Conservation (phyloP, 352 stramenopile genomes). For the Globisporangium apiculatum region DNA sequence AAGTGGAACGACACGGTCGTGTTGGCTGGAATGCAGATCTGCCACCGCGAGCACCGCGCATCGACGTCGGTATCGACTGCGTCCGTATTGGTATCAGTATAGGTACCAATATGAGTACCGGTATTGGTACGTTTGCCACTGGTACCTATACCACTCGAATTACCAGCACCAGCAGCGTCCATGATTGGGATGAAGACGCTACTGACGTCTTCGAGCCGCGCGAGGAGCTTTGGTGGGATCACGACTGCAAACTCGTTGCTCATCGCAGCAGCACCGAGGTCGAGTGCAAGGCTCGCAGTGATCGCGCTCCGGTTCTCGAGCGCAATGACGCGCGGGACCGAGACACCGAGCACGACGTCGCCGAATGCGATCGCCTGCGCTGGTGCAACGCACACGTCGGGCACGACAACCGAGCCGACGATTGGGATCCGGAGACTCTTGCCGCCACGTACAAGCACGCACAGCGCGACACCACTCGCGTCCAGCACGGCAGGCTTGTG, state of each 20-base stretch:
- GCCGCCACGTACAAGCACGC: constrained; percentile 68
- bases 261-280: constrained; percentile 37
- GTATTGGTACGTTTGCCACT: not conserved
- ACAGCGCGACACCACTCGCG: constrained; percentile 23
- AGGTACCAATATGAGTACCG: too few relatives aligned
- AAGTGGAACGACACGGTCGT: constrained; percentile 68
- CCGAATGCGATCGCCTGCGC: constrained; percentile 57
- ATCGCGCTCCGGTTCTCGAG: constrained; percentile 82
- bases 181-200: constrained; percentile 71
- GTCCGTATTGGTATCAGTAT: too few relatives aligned
- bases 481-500: constrained; percentile 49
- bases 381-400: constrained; percentile 60
- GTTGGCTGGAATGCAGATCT: constrained; percentile 64
- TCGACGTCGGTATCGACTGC: constrained; percentile 5
- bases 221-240: constrained; percentile 39
- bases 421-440: constrained; percentile 64
- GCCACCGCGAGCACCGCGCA: constrained; percentile 44
- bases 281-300: constrained; percentile 64
- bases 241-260: constrained; percentile 62
- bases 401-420: constrained; percentile 57
- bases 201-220: constrained; percentile 65
- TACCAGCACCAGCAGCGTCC: not conserved
- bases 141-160: too few relatives aligned
- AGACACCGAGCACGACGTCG: constrained; percentile 73
- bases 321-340: constrained; percentile 46